phyloP scores from a whole-genome alignment of 2,329 filamentous ascomycete species.

The Claviceps purpurea region DNA sequence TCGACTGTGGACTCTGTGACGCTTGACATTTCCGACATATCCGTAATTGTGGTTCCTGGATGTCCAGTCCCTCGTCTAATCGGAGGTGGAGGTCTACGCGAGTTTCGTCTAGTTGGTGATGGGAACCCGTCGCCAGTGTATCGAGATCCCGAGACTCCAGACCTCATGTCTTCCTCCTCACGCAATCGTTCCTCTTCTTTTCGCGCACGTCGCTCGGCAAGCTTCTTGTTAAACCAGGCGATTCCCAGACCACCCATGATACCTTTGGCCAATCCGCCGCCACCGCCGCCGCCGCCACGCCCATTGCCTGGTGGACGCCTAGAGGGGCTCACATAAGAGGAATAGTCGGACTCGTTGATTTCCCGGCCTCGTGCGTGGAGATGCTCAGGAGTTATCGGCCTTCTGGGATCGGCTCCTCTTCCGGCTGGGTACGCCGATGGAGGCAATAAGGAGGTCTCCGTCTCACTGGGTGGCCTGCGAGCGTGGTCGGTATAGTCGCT shows the following conservation, averaged over 20 bases:
- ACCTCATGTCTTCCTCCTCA: slow-evolving; percentile 41
- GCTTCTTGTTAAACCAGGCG: slow-evolving; percentile 54
- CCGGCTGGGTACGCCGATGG: slow-evolving; percentile 30
- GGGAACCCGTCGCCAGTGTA: slow-evolving; percentile 57
- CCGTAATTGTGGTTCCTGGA: slow-evolving; percentile 14
- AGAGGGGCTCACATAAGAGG: slow-evolving; percentile 50
- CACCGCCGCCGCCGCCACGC: slow-evolving; percentile 26
- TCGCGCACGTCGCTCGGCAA: slow-evolving; percentile 40
- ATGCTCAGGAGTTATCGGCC: slow-evolving; percentile 33
- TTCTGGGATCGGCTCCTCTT: slow-evolving; percentile 24
- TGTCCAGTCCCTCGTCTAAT: slow-evolving; percentile 18
- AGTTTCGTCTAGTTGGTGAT: slow-evolving; percentile 29
- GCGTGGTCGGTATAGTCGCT: slow-evolving; percentile 32
- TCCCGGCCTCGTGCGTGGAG: slow-evolving; percentile 33
- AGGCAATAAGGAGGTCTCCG: slow-evolving; percentile 30
- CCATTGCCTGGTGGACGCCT: slow-evolving; percentile 34
- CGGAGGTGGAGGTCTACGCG: slow-evolving; percentile 17
- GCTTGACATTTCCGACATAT: slow-evolving; percentile 18
- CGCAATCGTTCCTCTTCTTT: slow-evolving; percentile 33
- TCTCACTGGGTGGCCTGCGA: slow-evolving; percentile 13
- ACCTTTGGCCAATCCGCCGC: slow-evolving; percentile 41
- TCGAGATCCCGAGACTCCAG: slow-evolving; percentile 46
- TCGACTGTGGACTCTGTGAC: slow-evolving; percentile 24
- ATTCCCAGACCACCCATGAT: slow-evolving; percentile 49
- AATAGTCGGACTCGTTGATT: slow-evolving; percentile 42